Base-by-base conservation (phyloP, 352 stramenopile genomes). In the Pythium dissotocum region DNA sequence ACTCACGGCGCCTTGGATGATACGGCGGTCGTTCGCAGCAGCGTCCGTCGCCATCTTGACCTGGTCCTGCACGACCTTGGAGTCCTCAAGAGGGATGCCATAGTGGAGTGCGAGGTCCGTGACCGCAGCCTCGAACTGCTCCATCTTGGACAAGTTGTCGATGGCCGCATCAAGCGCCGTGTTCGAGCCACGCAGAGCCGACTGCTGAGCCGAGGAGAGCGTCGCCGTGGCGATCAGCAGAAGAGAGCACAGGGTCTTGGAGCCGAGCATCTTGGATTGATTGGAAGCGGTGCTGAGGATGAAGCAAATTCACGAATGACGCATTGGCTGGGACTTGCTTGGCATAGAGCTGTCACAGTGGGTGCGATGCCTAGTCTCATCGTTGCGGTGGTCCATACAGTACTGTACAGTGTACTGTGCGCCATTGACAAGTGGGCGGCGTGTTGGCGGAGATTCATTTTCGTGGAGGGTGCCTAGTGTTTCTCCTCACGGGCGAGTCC, bases 91-190 rank as follows among this genome's bases (percentile, higher is more conserved):
- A 6, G 71, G 67, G 21, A 75, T 63, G 3, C 71, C 71, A 57
- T 77, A 77, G 59, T 70, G 61, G 56, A 70, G 57, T 35, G 71
- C 71, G 24, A 77, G 64, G 33, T 75, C 63, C 52, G 68, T 65
- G 32, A 75, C 71, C 2, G 64, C 63, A 32, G 57, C 64, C 33
- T 75, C 68, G 16, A 77, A 77, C 49, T 67, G 59, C 59, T 72
- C 66, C 59, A 72, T 67, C 38, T 67, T 67, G 53, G 58, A 49
- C 18, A 72, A 46, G 44, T 67, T 72, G 14, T 72, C 60, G 59
- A 67, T 67, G 7, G 66, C 66, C 3, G 52, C 66, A 36, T 72
- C 66, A 9, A 72, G 59, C 1, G 60, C 58, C 8, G 60, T 54
- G 66, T 67, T 67, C 16, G 32, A n/a, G 18, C 54, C 66, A 38